Conservation (phyloP, 2,329 filamentous ascomycete genomes). For the Monilinia laxa region DNA sequence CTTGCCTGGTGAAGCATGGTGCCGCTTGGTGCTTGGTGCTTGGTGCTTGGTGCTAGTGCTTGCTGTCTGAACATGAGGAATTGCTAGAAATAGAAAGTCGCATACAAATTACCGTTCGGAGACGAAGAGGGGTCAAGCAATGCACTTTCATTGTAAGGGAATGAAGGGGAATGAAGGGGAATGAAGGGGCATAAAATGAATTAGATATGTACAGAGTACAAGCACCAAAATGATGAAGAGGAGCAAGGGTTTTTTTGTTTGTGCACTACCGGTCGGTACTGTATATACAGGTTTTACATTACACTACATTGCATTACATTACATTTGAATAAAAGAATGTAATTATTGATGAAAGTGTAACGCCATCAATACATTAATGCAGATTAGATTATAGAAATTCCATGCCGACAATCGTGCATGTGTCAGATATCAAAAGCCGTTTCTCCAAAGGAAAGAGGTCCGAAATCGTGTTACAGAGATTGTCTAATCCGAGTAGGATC, state of each 20-base stretch:
- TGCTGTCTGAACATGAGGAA: neutral
- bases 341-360: conserved; percentile 7
- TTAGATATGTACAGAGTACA: neutral
- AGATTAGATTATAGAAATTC: neutral
- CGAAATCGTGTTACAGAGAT: conserved; percentile 5
- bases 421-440: neutral
- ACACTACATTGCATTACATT: too few species aligned
- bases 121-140: neutral
- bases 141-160: neutral
- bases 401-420: neutral
- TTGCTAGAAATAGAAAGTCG: conserved; percentile 9
- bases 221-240: neutral
- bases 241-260: neutral
- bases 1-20: neutral
- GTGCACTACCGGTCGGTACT: too few species aligned
- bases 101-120: neutral
- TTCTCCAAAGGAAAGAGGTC: neutral
- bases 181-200: neutral
- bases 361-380: neutral
- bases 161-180: neutral
- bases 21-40: too few species aligned
- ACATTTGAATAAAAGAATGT: conserved; percentile 5
- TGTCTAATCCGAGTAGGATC: neutral
- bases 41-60: neutral
- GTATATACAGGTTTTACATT: neutral